A percentile compares a stretch with the other conserved stretches of the same genome.
phyloP scores from a whole-genome alignment of 2,329 filamentous ascomycete genomes.

The Fusarium luffae region DNA sequence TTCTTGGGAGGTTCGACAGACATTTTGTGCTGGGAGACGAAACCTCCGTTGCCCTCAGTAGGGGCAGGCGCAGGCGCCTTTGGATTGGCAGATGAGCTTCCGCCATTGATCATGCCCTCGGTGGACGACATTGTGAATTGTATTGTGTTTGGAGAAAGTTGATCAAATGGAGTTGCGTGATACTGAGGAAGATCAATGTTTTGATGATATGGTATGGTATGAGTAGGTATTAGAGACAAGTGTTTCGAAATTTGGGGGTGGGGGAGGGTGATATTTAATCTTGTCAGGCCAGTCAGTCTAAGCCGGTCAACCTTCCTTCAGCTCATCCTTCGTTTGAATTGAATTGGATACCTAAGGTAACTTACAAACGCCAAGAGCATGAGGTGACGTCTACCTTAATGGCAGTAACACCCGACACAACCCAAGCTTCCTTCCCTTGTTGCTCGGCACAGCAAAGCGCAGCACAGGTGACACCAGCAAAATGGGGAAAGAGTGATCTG shows the following conservation, averaged over 20 bases:
- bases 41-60: conserved; percentile 52
- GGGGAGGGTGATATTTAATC: conserved; percentile 37
- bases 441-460: conserved; percentile 1
- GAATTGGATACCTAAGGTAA: background rate
- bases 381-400: conserved; percentile 31
- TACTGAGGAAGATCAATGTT: background rate
- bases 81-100: conserved; percentile 46
- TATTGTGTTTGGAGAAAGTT: background rate
- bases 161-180: background rate
- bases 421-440: conserved; percentile 16
- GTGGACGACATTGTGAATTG: conserved; percentile 34
- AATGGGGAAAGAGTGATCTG: conserved; percentile 33
- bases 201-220: background rate
- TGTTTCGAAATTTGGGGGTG: conserved; percentile 16
- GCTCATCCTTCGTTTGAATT: conserved; percentile 10
- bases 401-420: conserved; percentile 13
- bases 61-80: conserved; percentile 43
- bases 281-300: background rate
- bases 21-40: conserved; percentile 67
- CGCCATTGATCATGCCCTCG: conserved; percentile 43
- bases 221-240: background rate
- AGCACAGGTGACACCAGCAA: conserved; percentile 33
- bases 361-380: conserved; percentile 25
- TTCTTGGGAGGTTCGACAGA: conserved; percentile 81
- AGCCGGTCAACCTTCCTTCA: conserved; percentile 5